Evolutionary conservation across 768 basidiomycete species (phyloP), one percentile per base, ranked within the genome.

Genomic region (Lactarius evosmus): DNA sequence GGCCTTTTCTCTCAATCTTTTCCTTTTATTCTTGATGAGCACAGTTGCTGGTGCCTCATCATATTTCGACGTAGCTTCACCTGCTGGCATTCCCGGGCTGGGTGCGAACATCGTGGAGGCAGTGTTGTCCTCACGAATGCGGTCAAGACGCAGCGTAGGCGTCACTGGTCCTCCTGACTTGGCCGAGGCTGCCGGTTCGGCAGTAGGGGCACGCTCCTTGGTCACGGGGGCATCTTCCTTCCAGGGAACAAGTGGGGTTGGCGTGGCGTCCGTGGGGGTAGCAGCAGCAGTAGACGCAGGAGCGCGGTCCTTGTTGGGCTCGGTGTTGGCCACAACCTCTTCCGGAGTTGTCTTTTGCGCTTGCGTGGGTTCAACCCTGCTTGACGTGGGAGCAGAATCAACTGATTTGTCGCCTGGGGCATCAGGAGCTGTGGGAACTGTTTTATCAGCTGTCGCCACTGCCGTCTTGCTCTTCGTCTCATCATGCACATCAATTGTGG

Each of bases 101-200:
- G 54, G 29, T 1, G 44, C 6, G 6, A 54, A 33, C 46, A 56
- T 65, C 19, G 27, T 17, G 36, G 59, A 51, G 30, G 58, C 38
- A 40, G 53, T 19, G 38, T 59, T 56, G 25, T 16, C 2, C 12
- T 60, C 30, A 27, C 53, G 63, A 16, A 65, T 0, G 14, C 22
- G 58, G 0, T 65, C 58, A 19, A 44, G 22, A 6, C 30, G 36
- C 44, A 56, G 38, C 16, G 6, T 7, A 38, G 38, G 59, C 16
- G 34, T 65, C 27, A 32, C 1, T 3, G 3, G 9, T 1, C 12
- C 33, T 1, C 34, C 63, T 8, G 25, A 6, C n/a, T 56, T 44
- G 22, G 7, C 16, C 2, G 63, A 40, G 7, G 46, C 12, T 11
- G 29, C 49, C 11, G 19, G 12, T 34, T 56, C 38, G 7, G 46